These are phyloP conservation scores for Botryotinia convoluta DNA, from an alignment of 2,329 filamentous ascomycete species.

Conservation along the genomic window DNA sequence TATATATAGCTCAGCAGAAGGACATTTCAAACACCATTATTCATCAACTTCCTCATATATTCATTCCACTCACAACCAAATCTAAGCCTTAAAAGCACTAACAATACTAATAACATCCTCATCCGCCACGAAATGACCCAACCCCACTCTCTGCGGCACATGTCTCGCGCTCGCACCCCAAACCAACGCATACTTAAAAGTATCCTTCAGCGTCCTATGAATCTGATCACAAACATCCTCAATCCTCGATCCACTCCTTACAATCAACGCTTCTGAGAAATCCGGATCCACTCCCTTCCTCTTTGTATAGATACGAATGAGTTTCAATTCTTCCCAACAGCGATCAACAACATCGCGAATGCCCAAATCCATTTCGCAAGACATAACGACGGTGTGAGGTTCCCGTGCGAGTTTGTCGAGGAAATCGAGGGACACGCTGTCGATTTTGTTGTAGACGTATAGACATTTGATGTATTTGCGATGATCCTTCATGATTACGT, in stretches of 20 bases:
- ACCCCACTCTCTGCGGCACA: conserved; percentile 86
- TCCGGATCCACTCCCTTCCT: conserved; percentile 87
- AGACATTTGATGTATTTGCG: conserved; percentile 92
- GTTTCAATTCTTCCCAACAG: conserved; percentile 87
- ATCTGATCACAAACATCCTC: conserved; percentile 97
- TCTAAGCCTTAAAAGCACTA: conserved; percentile 46
- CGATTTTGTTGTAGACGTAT: conserved; percentile 99
- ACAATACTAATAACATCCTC: conserved; percentile 69
- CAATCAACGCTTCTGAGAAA: conserved; percentile 89
- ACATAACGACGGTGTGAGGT: conserved; percentile 94
- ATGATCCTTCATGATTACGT: conserved; percentile 99
- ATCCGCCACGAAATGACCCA: conserved; percentile 74
- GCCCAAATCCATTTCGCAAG: conserved; percentile 90
- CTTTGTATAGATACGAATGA: conserved; percentile 96
- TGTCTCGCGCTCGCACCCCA: conserved; percentile 97
- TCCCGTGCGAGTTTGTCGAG: conserved; percentile 89
- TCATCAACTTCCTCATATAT: conserved; percentile 36
- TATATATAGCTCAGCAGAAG: neutral
- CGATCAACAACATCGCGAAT: conserved; percentile 91
- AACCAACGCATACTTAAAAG: conserved; percentile 96
- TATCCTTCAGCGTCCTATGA: conserved; percentile 92
- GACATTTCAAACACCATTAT: neutral
- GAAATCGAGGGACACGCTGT: conserved; percentile 89
- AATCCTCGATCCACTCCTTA: conserved; percentile 81
- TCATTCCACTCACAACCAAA: conserved; percentile 46